Evolutionary conservation across 345 rosid species (phyloP), one percentile per base, ranked within the genome.

Genomic region (Syzygium oleosum): DNA sequence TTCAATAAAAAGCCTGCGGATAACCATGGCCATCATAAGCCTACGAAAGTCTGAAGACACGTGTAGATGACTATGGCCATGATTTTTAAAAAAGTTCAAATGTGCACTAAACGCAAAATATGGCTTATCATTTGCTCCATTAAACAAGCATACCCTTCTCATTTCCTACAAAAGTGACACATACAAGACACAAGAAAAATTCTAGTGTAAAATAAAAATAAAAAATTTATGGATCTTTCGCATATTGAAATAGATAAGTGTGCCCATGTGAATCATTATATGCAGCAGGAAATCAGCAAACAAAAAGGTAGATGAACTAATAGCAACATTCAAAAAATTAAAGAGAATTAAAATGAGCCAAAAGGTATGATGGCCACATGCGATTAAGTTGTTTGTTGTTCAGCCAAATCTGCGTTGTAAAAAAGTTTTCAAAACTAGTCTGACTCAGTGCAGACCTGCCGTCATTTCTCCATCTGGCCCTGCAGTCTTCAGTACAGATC

Each of bases 1-100:
- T 97, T 97, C 89, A 95, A 88, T 73, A 97, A 86, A 90, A 92
- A 96, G 23, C 99, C 99, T 97, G 94, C 87, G 19, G 46, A 73
- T 73, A 73, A 73, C 25, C 80, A 34, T 73, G 46, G 80, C 23
- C 0, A 73, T 73, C 25, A 73, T 73, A 19, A 73, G 49, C 80
- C 80, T 17, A 73, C 34, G 25, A 73, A 34, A 19, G 80, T 34
- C 78, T 65, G 80, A 73, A 25, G 80, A 19, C 80, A 17, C 5
- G 12, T 19, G 80, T 34, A 73, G 80, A 73, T 73, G 49, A 73
- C 46, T 73, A 73, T 73, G 80, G 46, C 25, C 46, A 34, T 34
- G 46, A 19, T 34, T 73, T 34, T 73, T 12, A 3, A 73, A 17
- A 68, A 17, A 73, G 25, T 73, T 34, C 80, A 73, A 73, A 73